Conservation (phyloP, 148 eudicot species). For the Persicaria tinctoria region DNA sequence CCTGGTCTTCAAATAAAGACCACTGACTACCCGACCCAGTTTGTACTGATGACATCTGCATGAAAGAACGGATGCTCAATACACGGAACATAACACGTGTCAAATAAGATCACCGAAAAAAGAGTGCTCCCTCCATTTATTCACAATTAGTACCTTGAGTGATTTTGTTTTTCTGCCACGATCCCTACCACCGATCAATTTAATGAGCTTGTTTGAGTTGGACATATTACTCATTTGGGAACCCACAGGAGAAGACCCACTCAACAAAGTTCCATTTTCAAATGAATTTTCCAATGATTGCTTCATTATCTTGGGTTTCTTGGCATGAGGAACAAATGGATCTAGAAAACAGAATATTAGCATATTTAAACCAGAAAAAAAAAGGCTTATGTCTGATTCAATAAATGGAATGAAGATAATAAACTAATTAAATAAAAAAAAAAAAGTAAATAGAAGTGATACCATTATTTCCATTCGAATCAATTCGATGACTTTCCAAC, state of each 20-base stretch:
- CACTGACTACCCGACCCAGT: constrained; percentile 72
- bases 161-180: constrained; percentile 63
- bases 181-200: constrained; percentile 69
- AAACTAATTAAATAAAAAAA: background rate
- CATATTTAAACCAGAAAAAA: background rate
- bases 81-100: constrained; percentile 9
- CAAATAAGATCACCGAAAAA: background rate
- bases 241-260: constrained; percentile 75
- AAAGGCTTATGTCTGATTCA: background rate
- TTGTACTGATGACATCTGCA: constrained; percentile 60
- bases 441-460: constrained; percentile 9
- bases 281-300: constrained; percentile 59
- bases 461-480: constrained; percentile 74
- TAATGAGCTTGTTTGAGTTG: constrained; percentile 69
- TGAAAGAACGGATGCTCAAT: constrained; percentile 18
- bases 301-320: constrained; percentile 64
- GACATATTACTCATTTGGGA: constrained; percentile 92
- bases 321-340: constrained; percentile 50
- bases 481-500: constrained; percentile 52
- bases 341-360: constrained; percentile 26
- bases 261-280: constrained; percentile 42
- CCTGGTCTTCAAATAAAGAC: constrained; percentile 96
- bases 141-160: constrained; percentile 52
- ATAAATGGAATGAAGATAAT: background rate
- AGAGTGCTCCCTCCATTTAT: background rate